Evolutionary conservation across 768 basidiomycete species (phyloP), one percentile per base, ranked within the genome.

Genomic region (Tulasnella sp.): DNA sequence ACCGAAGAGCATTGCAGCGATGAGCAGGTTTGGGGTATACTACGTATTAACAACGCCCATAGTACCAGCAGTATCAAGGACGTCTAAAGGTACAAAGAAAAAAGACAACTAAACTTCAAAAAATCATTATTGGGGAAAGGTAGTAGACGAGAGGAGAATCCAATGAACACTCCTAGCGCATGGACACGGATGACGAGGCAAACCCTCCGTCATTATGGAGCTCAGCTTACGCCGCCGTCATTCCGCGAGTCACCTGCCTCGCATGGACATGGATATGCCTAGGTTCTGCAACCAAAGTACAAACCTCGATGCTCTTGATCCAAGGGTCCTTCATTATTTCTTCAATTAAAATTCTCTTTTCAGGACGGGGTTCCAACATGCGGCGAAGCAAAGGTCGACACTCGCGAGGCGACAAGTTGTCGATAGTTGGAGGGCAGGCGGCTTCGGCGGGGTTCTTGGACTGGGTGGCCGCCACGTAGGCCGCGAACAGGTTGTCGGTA

Each of bases 341-440:
- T 82, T 98, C 96, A 82, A 97, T 93, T 73, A 90, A 86, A 78
- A 87, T 87, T 38, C 97, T 88, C 71, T 87, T 85, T 85, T 92
- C 92, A 34, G 97, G 95, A 83, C 98, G 92, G 3, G 97, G 98
- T 84, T 99, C 96, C 78, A 99, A 89, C 97, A 99, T 99, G 87
- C 91, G 91, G 83, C 96, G 91, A 76, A 98, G 90, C 80, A 98
- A 85, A 42, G 89, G 87, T 52, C 97, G 88, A 82, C 96, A 97
- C 76, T 92, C 92, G 76, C 94, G 89, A 10, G 97, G 97, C 77
- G 90, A 92, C 80, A 98, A 87, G 84, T 97, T 96, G 87, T 92
- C 93, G 84, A 98, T 92, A 38, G 96, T 97, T 24, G 85, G 82
- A 39, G 85, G 85, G 14, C 84, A 84, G n/a, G 78, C 74, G 10